A percentile compares a stretch with the other conserved stretches of the same genome.
Evolutionary conservation across 768 basidiomycete species (phyloP).

Genomic region (Phylloporus rhodoxanthus): DNA sequence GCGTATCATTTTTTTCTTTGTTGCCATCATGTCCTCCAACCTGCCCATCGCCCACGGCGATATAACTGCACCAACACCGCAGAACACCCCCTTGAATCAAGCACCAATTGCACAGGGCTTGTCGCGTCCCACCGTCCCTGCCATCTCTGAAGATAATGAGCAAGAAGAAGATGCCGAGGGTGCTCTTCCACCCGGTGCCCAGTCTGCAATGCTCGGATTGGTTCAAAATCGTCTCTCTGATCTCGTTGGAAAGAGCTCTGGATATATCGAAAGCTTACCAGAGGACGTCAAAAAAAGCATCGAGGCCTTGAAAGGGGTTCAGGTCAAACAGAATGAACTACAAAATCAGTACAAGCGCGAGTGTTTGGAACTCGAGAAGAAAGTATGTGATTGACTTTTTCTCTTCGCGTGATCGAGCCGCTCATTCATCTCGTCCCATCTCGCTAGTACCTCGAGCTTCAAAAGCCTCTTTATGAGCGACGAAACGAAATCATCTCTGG

Average conservation of each 20-base stretch:
- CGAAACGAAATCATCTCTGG: slow-evolving; percentile 82
- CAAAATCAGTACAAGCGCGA: slow-evolving; percentile 92
- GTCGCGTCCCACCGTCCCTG: slow-evolving; percentile 84
- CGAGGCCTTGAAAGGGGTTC: slow-evolving; percentile 91
- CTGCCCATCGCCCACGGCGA: slow-evolving; percentile 56
- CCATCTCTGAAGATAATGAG: slow-evolving; percentile 79
- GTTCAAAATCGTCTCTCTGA: slow-evolving; percentile 83
- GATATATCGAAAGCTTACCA: slow-evolving; percentile 89
- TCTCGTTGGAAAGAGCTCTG: slow-evolving; percentile 87
- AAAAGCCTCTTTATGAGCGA: slow-evolving; percentile 82
- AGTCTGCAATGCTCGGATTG: slow-evolving; percentile 72
- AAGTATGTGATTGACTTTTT: slow-evolving; percentile 45
- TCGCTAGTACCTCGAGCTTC: slow-evolving; percentile 64
- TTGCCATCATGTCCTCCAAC: slow-evolving; percentile 57
- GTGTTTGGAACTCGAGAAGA: slow-evolving; percentile 92
- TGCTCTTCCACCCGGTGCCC: slow-evolving; percentile 39
- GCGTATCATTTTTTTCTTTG: slow-evolving; percentile 20
- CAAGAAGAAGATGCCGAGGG: slow-evolving; percentile 54
- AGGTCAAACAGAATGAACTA: slow-evolving; percentile 84
- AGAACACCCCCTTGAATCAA: slow-evolving; percentile 83
- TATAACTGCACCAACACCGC: slow-evolving; percentile 85
- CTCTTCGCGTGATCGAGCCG: slow-evolving; percentile 8
- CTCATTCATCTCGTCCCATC: slow-evolving; percentile 4
- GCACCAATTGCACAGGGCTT: slow-evolving; percentile 75
- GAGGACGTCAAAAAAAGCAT: slow-evolving; percentile 75